phyloP scores from a whole-genome alignment of 495 filamentous ascomycete genomes.

The Achaetomiella virescens region DNA sequence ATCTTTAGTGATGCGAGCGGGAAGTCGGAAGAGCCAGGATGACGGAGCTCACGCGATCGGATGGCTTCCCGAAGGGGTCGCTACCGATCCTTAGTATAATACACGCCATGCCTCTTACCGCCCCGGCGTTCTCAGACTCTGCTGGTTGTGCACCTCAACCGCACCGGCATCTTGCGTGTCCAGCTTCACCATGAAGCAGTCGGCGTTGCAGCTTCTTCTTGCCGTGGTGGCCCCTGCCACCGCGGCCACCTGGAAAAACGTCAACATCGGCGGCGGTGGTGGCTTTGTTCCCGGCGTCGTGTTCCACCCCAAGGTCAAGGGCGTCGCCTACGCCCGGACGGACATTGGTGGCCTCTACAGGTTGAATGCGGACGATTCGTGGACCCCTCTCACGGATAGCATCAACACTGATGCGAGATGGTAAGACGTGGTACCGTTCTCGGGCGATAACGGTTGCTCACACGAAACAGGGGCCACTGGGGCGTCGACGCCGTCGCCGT shows the following conservation, averaged over 20 bases:
- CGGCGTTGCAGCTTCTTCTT: constrained; percentile 29
- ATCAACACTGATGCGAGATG: constrained; percentile 45
- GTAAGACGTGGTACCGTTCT: constrained; percentile 18
- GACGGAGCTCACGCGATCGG: constrained; percentile 3
- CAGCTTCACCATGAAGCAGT: constrained; percentile 34
- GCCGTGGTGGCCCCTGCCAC: constrained; percentile 21
- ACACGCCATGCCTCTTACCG: constrained; percentile 4
- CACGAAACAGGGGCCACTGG: constrained; percentile 42
- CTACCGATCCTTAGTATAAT: constrained; percentile 15
- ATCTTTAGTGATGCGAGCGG: neutral
- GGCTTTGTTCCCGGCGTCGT: constrained; percentile 56
- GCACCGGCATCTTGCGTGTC: constrained; percentile 1
- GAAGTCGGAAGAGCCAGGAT: constrained; percentile 11
- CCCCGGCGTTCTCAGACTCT: constrained; percentile 9
- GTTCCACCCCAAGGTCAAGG: constrained; percentile 51
- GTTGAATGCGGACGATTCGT: constrained; percentile 48
- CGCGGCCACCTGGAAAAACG: constrained; percentile 44
- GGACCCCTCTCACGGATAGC: constrained; percentile 52
- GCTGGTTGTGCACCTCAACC: constrained; percentile 2
- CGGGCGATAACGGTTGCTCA: neutral
- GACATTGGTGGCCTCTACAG: constrained; percentile 60
- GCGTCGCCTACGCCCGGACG: constrained; percentile 54
- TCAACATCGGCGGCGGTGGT: constrained; percentile 49
- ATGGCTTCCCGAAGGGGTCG: neutral
- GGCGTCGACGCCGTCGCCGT: constrained; percentile 54